Evolutionary conservation across 2,329 filamentous ascomycete species (phyloP), one percentile per base, ranked within the genome.

Genomic region (Cadophora sp.): DNA sequence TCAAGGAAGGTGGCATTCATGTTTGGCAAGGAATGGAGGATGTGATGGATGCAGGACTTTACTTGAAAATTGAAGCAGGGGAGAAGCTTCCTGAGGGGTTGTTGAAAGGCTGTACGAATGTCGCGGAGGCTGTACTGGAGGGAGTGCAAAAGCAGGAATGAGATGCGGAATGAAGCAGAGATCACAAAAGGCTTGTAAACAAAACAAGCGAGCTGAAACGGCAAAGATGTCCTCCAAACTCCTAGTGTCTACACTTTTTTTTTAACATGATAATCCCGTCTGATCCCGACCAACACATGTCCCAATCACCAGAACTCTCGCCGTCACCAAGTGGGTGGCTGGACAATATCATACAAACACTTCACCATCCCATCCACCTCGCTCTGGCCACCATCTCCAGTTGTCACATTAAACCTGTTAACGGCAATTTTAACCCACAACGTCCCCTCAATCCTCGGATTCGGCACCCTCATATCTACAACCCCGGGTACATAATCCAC

Each of bases 21-120:
- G 40, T 50, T 51, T 62, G 60, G 60, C 60, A 62, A 22, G 26
- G 26, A 11, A 22, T 50, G 7, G 46, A 50, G 14, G 60, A 62
- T 22, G 26, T 22, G 11, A 4, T 29, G 24, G 55, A 59, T 37
- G 5, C 22, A 5, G 11, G 19, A 19, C n/a, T 8, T 14, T 59
- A 22, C 22, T 16, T 59, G 29, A 59, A 34, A 19, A 22, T 11
- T 22, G 22, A 37, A 9, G 34, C 34, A 34, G 34, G 19, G n/a
- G 2, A 26, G 19, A 22, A 59, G 1, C 1, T 37, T 37, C 55
- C 29, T 34, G 55, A 59, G 55, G 55, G 55, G 27, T 22, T 59
- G 27, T n/a, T 59, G 27, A 37, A 26, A 22, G 55, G 55, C 3
- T 59, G 29, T 37, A 26, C 7, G 22, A 59, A 37, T 37, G 34